Base-by-base conservation (phyloP, 768 basidiomycete species). In the Naganishia vaughanmartiniae region DNA sequence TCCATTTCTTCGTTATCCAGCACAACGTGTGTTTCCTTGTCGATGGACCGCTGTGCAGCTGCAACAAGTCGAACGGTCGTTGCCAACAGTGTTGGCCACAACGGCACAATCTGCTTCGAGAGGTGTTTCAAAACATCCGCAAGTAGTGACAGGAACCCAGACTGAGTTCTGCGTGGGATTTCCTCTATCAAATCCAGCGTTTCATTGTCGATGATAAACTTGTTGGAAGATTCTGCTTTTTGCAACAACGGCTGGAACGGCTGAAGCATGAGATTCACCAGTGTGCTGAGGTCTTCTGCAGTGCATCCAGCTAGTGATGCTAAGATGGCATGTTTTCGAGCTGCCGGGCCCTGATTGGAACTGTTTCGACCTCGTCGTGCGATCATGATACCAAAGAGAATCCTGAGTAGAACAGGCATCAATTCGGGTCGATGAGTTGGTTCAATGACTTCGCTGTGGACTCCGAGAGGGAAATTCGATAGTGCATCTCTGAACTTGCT, bases 401-500 rank as follows among this genome's bases (percentile, higher is more conserved):
- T 77, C 30, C 93, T 85, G 36, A 91, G 86, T 69, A 89, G 77
- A 19, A 89, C 84, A 34, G 88, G 87, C 10, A 96, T 84, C 17
- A 92, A 83, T 72, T 88, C 88, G 1, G 76, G 74, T 36, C 95
- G 85, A 73, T 89, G 87, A 0, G 83, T 80, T 0, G 83, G 76
- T 21, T 86, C 84, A 67, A 89, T 83, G 7, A 86, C 85, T 26
- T 87, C 84, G 12, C 80, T 77, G n/a, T 83, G 83, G n/a, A 73
- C 72, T 0, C 75, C 75, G 14, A 94, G 82, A 69, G 90, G 85
- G 53, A 98, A 85, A 17, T 87, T 84, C 1, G 88, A 85, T 5
- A 98, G 85, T 73, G 90, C 88, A 76, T 98, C 95, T n/a, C 93
- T 84, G 87, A 93, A 96, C 56, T 89, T 83, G 9, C 88, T 89